Conservation (phyloP, 2,329 filamentous ascomycete genomes). For the Fusarium staphyleae region DNA sequence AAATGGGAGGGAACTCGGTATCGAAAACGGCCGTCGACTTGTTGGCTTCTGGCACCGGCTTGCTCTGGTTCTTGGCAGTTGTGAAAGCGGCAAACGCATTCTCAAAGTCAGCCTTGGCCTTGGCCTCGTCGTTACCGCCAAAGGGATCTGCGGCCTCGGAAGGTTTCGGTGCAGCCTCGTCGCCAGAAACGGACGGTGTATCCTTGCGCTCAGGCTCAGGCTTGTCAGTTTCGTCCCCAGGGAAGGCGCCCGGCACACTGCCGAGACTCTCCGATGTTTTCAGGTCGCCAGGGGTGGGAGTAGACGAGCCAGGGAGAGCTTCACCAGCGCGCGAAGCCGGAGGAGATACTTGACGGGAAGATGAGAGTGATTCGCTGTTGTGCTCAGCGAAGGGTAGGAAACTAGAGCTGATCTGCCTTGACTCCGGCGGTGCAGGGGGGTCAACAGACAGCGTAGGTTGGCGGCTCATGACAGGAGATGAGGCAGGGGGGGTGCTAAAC, state of each 20-base stretch:
- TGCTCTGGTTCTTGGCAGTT: slow-evolving; percentile 58
- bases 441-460: slow-evolving; percentile 66
- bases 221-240: slow-evolving; percentile 48
- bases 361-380: slow-evolving; percentile 72
- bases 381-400: slow-evolving; percentile 74
- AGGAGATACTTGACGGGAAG: slow-evolving; percentile 79
- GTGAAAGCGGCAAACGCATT: slow-evolving; percentile 82
- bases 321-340: slow-evolving; percentile 66
- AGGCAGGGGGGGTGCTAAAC: slow-evolving; percentile 61
- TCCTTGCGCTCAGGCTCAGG: slow-evolving; percentile 40
- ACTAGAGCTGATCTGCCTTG: slow-evolving; percentile 78
- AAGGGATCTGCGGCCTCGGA: slow-evolving; percentile 57
- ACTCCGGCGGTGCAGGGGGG: slow-evolving; percentile 70
- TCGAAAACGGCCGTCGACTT: slow-evolving; percentile 64
- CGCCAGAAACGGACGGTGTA: slow-evolving; percentile 46
- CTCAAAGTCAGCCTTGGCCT: slow-evolving; percentile 83
- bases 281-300: slow-evolving; percentile 39
- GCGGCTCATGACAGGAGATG: slow-evolving; percentile 70
- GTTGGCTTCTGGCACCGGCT: slow-evolving; percentile 49
- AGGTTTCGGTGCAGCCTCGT: slow-evolving; percentile 35
- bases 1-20: slow-evolving; percentile 91
- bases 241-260: slow-evolving; percentile 44
- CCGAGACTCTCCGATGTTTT: slow-evolving; percentile 28
- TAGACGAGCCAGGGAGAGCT: slow-evolving; percentile 46
- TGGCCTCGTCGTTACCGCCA: slow-evolving; percentile 59